Base-by-base conservation (phyloP, 257 asterid genomes). In the Gentiana macrophylla region DNA sequence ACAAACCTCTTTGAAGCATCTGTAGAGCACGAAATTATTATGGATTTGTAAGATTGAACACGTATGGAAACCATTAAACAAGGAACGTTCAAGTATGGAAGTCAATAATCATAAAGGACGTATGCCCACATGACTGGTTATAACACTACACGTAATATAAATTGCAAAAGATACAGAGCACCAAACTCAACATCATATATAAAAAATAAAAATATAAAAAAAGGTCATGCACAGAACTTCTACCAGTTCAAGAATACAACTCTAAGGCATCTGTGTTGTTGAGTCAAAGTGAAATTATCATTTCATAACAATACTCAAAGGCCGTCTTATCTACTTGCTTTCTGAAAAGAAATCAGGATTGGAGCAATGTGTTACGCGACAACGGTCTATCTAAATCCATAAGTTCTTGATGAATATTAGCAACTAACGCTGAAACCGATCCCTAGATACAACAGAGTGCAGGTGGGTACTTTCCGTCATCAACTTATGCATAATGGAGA, bases 11-110 rank as follows among this genome's bases (percentile, higher is more conserved):
- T 37, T 75, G 52, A 88, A 59, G 41, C 55, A 71, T 3, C 99
- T 85, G 71, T 88, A 92, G 53, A 92, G 87, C 77, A 95, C 50
- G 83, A 56, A 52, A 92, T 77, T 63, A 80, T 85, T 0, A 10
- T 33, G 1, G 97, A 92, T 3, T 43, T 43, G 76, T 92, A 88
- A 0, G 95, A 57, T 32, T 77, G 95, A 53, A 74, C 79, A 2
- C 74, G 78, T 54, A 0, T 41, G 46, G 46, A 4, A 3, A 41
- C 46, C 46, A 41, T 3, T 41, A 7, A 3, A 10, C 2, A 41
- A 5, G 2, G 46, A 41, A 41, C 6, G 9, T 41, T 2, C 6
- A 41, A 3, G 0, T 41, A 7, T 4, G 46, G 9, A 24, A 41
- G 46, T 41, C 46, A 41, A 41, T 41, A 41, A 4, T 7, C 46